Evolutionary conservation across 495 filamentous ascomycete genomes (phyloP), one percentile per base, ranked within the genome.

Genomic region (Filosporella fistucella): DNA sequence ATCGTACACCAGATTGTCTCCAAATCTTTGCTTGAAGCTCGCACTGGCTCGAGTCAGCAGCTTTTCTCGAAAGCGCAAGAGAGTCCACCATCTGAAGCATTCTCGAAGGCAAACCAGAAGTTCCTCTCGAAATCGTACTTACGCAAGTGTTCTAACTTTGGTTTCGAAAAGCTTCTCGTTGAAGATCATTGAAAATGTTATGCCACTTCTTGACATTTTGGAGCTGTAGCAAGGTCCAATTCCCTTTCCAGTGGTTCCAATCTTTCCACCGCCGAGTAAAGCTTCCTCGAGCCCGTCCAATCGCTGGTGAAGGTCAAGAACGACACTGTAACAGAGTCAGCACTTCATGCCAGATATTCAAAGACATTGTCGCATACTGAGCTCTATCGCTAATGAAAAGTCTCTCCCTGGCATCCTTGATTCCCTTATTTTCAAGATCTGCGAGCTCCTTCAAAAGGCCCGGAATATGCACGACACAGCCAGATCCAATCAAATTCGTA

Each of bases 391-490:
- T 83, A 63, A 95, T 76, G 62, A 86, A 85, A 36, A 95, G 80
- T 55, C 88, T 78, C 56, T 73, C 63, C 49, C 76, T 76, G 20
- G 78, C 76, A 51, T 76, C 72, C n/a, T 74, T 61, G 45, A 95
- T 65, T 17, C 88, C 88, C 68, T 94, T 87, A 28, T 66, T 66
- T 60, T 89, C 75, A 12, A 91, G 66, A 22, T 74, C 74, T 40
- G 74, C 75, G 41, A 96, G 72, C 66, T 96, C 91, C 61, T 84
- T 82, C 77, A 95, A 91, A 75, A 96, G 91, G 37, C 75, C 77
- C 39, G 86, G 86, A 36, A 94, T 73, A 71, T 96, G 86, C 45
- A 95, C 77, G 45, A 95, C 89, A 42, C 84, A 84, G 42, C 88
- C 88, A 47, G 85, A 85, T 45, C 89, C 89, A 65, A 95, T 88